Evolutionary conservation across 352 stramenopile species (phyloP).

Genomic region (Pythium aristosporum): DNA sequence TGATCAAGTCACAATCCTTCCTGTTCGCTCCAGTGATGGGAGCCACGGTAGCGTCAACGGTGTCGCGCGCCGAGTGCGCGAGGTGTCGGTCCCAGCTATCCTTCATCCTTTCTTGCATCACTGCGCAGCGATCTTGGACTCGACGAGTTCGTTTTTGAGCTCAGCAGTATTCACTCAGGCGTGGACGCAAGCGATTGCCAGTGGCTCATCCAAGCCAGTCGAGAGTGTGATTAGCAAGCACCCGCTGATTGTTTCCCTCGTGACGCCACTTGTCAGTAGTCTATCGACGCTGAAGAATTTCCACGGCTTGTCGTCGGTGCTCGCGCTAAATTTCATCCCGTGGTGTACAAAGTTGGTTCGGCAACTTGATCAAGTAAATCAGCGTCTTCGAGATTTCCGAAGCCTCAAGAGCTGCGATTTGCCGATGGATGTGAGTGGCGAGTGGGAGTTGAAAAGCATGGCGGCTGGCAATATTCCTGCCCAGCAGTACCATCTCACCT

Average conservation of each 20-base stretch:
- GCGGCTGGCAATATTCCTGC: conserved; percentile 83
- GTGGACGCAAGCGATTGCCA: conserved; percentile 1
- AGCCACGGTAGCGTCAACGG: conserved; percentile 24
- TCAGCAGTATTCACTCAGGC: conserved; percentile 14
- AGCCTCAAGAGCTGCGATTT: conserved; percentile 37
- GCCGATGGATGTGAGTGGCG: conserved; percentile 65
- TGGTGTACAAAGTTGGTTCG: conserved; percentile 73
- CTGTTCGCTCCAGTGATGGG: conserved; percentile 49
- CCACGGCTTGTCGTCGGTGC: conserved; percentile 58
- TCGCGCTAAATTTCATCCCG: conserved; percentile 76
- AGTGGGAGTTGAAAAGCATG: conserved; percentile 89
- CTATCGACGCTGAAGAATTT: conserved; percentile 68
- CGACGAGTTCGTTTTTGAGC: conserved; percentile 49
- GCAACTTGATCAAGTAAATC: conserved; percentile 62
- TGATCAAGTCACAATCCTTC: conserved; percentile 86
- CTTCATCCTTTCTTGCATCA: conserved; percentile 81
- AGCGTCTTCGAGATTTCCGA: conserved; percentile 40
- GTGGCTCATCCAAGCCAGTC: conserved; percentile 5
- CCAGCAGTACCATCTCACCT: conserved; percentile 80
- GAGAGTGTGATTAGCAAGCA: conserved; percentile 34
- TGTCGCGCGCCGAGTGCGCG: conserved; percentile 32
- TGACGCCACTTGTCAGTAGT: conserved; percentile 66
- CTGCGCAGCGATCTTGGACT: conserved; percentile 52
- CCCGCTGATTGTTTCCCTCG: conserved; percentile 55
- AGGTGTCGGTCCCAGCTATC: conserved; percentile 58